Base-by-base conservation (phyloP, 257 asterid species). In the Coffea eugenioides region DNA sequence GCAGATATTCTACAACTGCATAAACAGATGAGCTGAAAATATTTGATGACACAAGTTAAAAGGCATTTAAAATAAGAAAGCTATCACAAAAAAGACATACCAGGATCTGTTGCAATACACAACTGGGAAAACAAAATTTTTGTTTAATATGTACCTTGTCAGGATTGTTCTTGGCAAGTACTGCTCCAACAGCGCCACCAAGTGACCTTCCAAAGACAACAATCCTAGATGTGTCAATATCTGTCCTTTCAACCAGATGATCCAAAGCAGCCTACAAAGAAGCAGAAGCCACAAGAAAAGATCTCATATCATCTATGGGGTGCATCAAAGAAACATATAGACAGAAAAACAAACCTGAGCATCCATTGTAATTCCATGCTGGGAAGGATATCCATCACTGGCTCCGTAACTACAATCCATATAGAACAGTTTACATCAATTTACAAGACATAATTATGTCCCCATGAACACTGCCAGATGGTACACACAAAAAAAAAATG, bases 111-210 rank as follows among this genome's bases (percentile, higher is more conserved):
- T 69, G 11, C 11, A 56, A 66, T 2, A 16, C 59, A 39, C 51
- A 56, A 62, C 59, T 2, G 36, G 13, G 48, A 11, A 3, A 14
- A 34, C 43, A 72, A 45, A 39, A 48, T 11, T n/a, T 13, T 51
- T 16, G 64, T n/a, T 3, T 23, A 56, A 14, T 10, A 69, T 34
- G 31, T 84, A 96, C 99, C 96, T 94, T 96, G 83, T 94, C 97
- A 51, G 99, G 95, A 71, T 94, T 96, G 84, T 91, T 92, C 88
- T 78, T 90, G 66, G 97, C 79, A 69, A 96, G 92, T 70, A 88
- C 93, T 71, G 99, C 82, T 73, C 98, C 99, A 83, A 96, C 99
- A 80, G 99, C 99, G 81, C 98, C 99, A 71, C 99, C 99, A 79
- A 96, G 97, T 8, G 99, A 96, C 87, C 99, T 96, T 69, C 99